A percentile compares a stretch with the other conserved stretches of the same genome.
Evolutionary conservation across 345 rosid species (phyloP).

Genomic region (Barbarea vulgaris): DNA sequence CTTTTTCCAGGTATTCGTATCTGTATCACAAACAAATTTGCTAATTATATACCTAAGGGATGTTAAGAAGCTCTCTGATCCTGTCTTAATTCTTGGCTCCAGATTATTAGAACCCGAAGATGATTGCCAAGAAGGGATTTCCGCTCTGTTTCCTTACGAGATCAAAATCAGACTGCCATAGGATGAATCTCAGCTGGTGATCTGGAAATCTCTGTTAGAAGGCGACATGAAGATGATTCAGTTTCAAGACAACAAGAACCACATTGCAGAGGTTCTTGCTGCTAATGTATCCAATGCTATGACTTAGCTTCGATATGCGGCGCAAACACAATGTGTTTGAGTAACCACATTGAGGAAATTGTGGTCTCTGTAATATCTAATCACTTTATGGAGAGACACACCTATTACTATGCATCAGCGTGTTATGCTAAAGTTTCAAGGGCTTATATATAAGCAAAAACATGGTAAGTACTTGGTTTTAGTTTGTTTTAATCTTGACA

Average conservation of each 20-base stretch:
- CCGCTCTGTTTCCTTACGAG: slow-evolving; percentile 68
- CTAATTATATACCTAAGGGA: slow-evolving; percentile 81
- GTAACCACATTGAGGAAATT: slow-evolving; percentile 83
- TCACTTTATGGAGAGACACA: slow-evolving; percentile 75
- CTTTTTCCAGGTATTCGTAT: slow-evolving; percentile 63
- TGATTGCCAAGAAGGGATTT: slow-evolving; percentile 54
- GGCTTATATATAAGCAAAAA: slow-evolving; percentile 87
- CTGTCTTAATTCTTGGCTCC: slow-evolving; percentile 82
- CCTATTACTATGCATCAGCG: slow-evolving; percentile 78
- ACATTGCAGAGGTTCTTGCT: slow-evolving; percentile 86
- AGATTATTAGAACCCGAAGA: slow-evolving; percentile 65
- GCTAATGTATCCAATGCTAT: slow-evolving; percentile 86
- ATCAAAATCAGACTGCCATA: slow-evolving; percentile 74
- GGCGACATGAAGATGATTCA: slow-evolving; percentile 83
- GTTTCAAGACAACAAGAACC: slow-evolving; percentile 84
- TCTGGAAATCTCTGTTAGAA: slow-evolving; percentile 80
- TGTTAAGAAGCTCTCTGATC: slow-evolving; percentile 63
- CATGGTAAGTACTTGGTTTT: slow-evolving; percentile 48
- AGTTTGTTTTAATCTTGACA: slow-evolving; percentile 1
- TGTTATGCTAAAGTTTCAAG: slow-evolving; percentile 88
- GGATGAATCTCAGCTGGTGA: slow-evolving; percentile 67
- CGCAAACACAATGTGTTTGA: slow-evolving; percentile 67
- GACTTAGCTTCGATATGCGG: slow-evolving; percentile 78
- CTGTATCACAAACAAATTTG: slow-evolving; percentile 60
- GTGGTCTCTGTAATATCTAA: slow-evolving; percentile 81